Percentiles rank a stretch among this genome's conserved stretches.
Evolutionary conservation across 345 rosid species (phyloP).

Genomic region (Brassica nigra): DNA sequence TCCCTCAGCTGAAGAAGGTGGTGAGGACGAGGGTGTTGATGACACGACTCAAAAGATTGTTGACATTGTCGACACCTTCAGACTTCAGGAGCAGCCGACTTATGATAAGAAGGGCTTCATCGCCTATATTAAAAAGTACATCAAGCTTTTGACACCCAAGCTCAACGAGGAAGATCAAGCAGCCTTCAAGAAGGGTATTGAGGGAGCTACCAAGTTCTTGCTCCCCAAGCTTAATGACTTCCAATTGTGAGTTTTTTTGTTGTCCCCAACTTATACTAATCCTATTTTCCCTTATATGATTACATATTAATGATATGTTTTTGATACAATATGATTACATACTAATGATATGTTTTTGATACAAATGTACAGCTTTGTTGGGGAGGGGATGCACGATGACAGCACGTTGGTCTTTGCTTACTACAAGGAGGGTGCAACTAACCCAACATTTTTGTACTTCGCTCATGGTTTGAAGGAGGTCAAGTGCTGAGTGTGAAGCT

Average conservation of each 20-base stretch:
- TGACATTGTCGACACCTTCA: conserved; percentile 96
- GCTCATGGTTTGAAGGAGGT: conserved; percentile 84
- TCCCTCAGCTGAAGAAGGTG: conserved; percentile 92
- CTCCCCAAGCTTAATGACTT: conserved; percentile 79
- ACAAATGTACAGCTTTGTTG: conserved; percentile 69
- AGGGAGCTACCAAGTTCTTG: conserved; percentile 88
- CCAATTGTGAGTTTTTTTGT: conserved; percentile 69
- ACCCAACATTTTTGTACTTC: conserved; percentile 95
- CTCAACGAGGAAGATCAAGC: conserved; percentile 57
- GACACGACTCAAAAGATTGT: conserved; percentile 79
- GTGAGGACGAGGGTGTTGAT: conserved; percentile 88
- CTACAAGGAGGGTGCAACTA: conserved; percentile 91
- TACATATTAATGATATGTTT: not conserved
- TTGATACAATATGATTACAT: too few relatives aligned
- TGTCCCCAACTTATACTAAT: not conserved
- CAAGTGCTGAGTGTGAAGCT: conserved; percentile 66
- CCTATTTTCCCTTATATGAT: not conserved
- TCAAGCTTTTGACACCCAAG: conserved; percentile 69
- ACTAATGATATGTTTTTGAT: not conserved
- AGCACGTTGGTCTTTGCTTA: conserved; percentile 75
- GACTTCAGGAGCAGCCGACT: conserved; percentile 99
- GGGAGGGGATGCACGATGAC: conserved; percentile 93
- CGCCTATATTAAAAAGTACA: conserved; percentile 63
- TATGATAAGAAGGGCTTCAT: conserved; percentile 87
- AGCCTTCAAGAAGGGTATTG: conserved; percentile 74